Conservation (phyloP, 225 moss, liverwort and hornwort genomes). For the Physcomitrellopsis africana region DNA sequence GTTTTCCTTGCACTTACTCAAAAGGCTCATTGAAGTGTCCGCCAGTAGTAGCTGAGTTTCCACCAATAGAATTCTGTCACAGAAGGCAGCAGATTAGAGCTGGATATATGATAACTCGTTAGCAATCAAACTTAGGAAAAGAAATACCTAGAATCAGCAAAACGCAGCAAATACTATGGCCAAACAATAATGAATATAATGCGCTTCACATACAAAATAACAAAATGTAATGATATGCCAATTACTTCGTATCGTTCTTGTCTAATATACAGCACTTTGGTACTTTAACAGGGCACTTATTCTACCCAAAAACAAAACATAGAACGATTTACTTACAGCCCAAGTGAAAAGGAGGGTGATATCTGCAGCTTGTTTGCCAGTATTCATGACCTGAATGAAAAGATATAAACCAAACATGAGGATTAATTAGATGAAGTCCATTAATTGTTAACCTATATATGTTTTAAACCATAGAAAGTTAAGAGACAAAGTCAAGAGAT, state of each 20-base stretch:
- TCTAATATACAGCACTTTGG: constrained; percentile 12
- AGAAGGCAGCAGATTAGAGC: constrained; percentile 6
- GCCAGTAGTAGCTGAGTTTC: constrained; percentile 72
- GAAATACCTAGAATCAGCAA: not conserved
- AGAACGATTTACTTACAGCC: constrained; percentile 71
- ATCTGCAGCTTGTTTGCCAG: constrained; percentile 84
- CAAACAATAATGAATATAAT: constrained; percentile 1
- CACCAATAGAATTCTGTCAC: constrained; percentile 93
- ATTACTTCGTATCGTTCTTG: constrained; percentile 2
- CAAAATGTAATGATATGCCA: constrained; percentile 6
- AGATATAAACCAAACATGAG: constrained; percentile 14
- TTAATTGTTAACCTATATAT: not conserved
- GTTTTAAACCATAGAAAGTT: not conserved
- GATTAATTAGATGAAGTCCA: constrained; percentile 14
- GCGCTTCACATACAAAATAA: not conserved
- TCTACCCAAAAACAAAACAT: not conserved
- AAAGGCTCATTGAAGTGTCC: constrained; percentile 93
- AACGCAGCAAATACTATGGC: constrained; percentile 4
- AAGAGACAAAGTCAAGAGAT: constrained; percentile 15
- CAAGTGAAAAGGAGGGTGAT: constrained; percentile 91
- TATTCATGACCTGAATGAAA: constrained; percentile 78
- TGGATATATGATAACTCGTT: not conserved
- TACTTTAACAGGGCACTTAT: constrained; percentile 9
- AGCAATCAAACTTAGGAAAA: not conserved
- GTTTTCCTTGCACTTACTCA: constrained; percentile 53